Conservation (phyloP, 2,329 filamentous ascomycete species). For the Fusarium hostae region DNA sequence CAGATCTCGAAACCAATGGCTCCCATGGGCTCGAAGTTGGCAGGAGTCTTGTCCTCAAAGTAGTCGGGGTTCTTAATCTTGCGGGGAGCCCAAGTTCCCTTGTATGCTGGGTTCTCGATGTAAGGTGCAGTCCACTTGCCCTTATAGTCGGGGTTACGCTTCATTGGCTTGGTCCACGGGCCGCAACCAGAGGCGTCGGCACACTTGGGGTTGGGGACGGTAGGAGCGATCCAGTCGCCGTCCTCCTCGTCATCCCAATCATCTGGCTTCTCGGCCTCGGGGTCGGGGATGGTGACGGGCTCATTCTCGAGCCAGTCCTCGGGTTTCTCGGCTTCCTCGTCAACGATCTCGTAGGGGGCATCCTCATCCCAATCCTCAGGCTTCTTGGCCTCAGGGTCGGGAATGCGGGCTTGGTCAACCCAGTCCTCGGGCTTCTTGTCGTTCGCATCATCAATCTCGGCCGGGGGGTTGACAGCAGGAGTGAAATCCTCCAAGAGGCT, state of each 20-base stretch:
- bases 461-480: slow-evolving; percentile 90
- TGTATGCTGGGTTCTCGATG: slow-evolving; percentile 98
- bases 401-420: slow-evolving; percentile 92
- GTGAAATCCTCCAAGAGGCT: slow-evolving; percentile 93
- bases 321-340: slow-evolving; percentile 89
- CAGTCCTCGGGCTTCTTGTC: slow-evolving; percentile 95
- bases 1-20: slow-evolving; percentile 99
- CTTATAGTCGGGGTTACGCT: slow-evolving; percentile 97
- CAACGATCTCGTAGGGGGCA: slow-evolving; percentile 93
- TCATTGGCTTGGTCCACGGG: slow-evolving; percentile 90
- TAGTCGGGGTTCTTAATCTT: slow-evolving; percentile 98
- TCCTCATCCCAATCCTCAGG: slow-evolving; percentile 99
- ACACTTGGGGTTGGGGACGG: slow-evolving; percentile 95
- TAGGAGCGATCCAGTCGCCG: slow-evolving; percentile 94
- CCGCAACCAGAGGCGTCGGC: slow-evolving; percentile 93
- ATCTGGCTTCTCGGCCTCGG: slow-evolving; percentile 95
- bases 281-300: slow-evolving; percentile 84
- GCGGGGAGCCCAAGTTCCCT: slow-evolving; percentile 91
- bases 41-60: slow-evolving; percentile 96
- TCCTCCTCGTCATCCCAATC: slow-evolving; percentile 99
- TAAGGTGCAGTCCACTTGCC: slow-evolving; percentile 95
- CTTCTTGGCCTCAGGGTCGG: slow-evolving; percentile 94
- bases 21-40: slow-evolving; percentile 98
- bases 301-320: slow-evolving; percentile 97
- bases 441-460: slow-evolving; percentile 94